A percentile compares a stretch with the other conserved stretches of the same genome.
Conservation (phyloP, 108 stramenopile genomes). For the Skeletonema grethae region DNA sequence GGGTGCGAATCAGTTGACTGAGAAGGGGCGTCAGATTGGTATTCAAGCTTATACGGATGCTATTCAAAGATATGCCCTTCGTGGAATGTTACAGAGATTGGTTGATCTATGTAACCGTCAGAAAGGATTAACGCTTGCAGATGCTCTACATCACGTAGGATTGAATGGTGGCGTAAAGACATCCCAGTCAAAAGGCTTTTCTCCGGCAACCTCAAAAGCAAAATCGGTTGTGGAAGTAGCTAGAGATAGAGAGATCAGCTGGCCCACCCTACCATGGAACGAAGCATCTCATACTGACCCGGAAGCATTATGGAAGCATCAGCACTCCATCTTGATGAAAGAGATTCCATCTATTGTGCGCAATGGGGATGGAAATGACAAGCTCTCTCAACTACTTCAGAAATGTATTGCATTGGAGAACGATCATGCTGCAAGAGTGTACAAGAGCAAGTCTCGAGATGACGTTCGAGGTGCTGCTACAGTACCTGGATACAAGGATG, state of each 20-base stretch:
- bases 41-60: constrained; percentile 77
- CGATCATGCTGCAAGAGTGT: constrained; percentile 63
- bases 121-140: neutral
- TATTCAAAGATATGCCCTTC: constrained; percentile 76
- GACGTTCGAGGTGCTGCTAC: constrained; percentile 75
- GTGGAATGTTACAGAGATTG: constrained; percentile 59
- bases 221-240: constrained; percentile 12
- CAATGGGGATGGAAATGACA: neutral
- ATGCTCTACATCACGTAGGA: constrained; percentile 22
- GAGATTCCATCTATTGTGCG: constrained; percentile 54
- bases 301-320: constrained; percentile 56
- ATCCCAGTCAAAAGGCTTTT: neutral
- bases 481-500: constrained; percentile 73
- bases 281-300: constrained; percentile 35
- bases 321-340: constrained; percentile 51
- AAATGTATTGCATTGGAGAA: constrained; percentile 63
- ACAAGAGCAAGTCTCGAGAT: constrained; percentile 75
- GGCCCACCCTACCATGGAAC: constrained; percentile 80
- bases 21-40: constrained; percentile 59
- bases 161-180: constrained; percentile 10
- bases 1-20: constrained; percentile 65
- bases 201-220: too few relatives aligned
- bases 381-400: constrained; percentile 33
- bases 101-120: neutral
- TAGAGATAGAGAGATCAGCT: constrained; percentile 1